Conservation (phyloP, 257 asterid species). For the Nicotiana tabacum region DNA sequence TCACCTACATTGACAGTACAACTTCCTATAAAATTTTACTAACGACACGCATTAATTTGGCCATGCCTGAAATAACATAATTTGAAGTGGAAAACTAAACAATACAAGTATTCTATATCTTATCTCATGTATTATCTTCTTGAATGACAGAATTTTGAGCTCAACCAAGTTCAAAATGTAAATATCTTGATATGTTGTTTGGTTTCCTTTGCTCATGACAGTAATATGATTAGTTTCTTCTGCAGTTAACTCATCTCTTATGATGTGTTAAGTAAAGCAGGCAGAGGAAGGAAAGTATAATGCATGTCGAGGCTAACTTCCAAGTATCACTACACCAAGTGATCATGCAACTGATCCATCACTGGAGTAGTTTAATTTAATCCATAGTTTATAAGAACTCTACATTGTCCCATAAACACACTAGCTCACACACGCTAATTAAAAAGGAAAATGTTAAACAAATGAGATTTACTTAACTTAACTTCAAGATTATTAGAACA, state of each 20-base stretch:
- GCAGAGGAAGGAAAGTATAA: neutral
- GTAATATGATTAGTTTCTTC: neutral
- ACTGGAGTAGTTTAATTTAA: neutral
- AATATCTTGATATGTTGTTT: neutral
- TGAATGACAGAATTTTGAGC: neutral
- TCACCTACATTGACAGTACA: neutral
- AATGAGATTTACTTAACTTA: neutral
- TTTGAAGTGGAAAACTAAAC: neutral
- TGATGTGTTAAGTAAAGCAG: neutral
- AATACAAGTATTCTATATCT: neutral
- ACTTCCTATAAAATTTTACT: neutral
- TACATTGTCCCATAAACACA: neutral
- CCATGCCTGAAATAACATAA: no score
- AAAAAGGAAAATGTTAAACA: neutral
- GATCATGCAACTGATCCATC: neutral
- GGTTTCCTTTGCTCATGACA: neutral
- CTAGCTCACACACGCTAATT: neutral
- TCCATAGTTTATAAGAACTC: neutral
- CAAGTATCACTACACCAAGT: neutral
- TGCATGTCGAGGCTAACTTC: neutral
- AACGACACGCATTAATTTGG: no score
- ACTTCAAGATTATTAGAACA: neutral
- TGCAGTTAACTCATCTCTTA: neutral
- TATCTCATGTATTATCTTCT: neutral
- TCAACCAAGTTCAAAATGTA: neutral